These are phyloP conservation scores for Fusarium albosuccineum DNA, from an alignment of 2,329 filamentous ascomycete species.

Conservation along the genomic window DNA sequence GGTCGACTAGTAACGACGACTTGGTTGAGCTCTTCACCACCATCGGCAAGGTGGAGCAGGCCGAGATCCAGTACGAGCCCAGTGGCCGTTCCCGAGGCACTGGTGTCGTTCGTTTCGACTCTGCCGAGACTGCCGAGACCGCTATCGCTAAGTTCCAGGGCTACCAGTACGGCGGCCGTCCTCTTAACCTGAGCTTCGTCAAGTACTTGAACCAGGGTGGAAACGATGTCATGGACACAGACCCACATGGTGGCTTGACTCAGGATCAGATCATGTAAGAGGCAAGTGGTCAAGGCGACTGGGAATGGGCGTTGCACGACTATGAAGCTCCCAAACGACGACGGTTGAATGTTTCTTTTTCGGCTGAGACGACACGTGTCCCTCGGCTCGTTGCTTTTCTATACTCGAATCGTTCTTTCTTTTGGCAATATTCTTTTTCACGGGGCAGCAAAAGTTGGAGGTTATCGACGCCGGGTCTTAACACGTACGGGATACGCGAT, in stretches of 20 bases:
- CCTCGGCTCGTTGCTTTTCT: conserved; percentile 35
- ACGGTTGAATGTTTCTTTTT: conserved; percentile 23
- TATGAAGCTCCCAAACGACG: conserved; percentile 19
- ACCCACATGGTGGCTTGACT: conserved; percentile 81
- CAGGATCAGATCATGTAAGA: conserved; percentile 97
- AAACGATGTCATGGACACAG: conserved; percentile 84
- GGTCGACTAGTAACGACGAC: conserved; percentile 99
- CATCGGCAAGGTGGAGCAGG: conserved; percentile 97
- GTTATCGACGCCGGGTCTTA: conserved; percentile 37
- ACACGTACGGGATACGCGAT: conserved; percentile 36
- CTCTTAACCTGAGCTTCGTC: conserved; percentile 92
- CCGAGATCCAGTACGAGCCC: conserved; percentile 99
- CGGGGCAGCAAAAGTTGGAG: conserved; percentile 45
- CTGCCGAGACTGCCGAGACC: conserved; percentile 85
- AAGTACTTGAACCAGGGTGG: conserved; percentile 84
- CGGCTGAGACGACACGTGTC: conserved; percentile 12
- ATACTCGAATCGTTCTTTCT: conserved; percentile 38
- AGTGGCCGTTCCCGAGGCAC: conserved; percentile 95
- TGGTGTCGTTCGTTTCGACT: conserved; percentile 96
- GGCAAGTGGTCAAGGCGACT: conserved; percentile 22
- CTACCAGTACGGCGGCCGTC: conserved; percentile 96
- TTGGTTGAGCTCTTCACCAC: conserved; percentile 96
- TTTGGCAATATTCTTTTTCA: conserved; percentile 36
- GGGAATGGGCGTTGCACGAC: conserved; percentile 17
- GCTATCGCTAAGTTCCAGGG: conserved; percentile 97